A percentile compares a stretch with the other conserved stretches of the same genome.
Conservation (phyloP, 345 rosid species). For the Lepidium africanum region DNA sequence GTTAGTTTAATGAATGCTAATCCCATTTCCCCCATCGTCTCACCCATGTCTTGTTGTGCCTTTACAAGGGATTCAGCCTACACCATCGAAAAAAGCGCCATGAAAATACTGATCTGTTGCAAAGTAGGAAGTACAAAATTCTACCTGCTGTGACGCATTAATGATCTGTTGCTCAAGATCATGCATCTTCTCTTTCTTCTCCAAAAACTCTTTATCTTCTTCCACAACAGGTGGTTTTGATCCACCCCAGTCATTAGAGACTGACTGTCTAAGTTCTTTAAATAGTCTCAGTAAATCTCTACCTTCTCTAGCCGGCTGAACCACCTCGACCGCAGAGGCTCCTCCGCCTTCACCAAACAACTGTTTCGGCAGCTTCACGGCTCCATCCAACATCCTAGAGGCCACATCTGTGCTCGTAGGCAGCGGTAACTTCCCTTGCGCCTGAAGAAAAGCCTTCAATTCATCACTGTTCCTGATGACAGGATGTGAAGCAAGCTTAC, state of each 20-base stretch:
- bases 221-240: slow-evolving; percentile 70
- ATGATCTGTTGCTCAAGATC: slow-evolving; percentile 86
- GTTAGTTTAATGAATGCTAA: slow-evolving; percentile 82
- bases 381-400: slow-evolving; percentile 91
- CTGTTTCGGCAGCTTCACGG: slow-evolving; percentile 80
- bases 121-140: neutral
- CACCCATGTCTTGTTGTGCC: slow-evolving; percentile 97
- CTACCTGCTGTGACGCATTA: slow-evolving; percentile 90
- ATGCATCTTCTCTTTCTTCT: slow-evolving; percentile 70
- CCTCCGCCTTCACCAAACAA: slow-evolving; percentile 61
- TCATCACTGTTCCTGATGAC: slow-evolving; percentile 78
- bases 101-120: neutral
- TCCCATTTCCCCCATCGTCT: slow-evolving; percentile 90
- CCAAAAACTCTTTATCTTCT: slow-evolving; percentile 88
- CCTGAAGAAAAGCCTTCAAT: slow-evolving; percentile 69
- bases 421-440: slow-evolving; percentile 67
- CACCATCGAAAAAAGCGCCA: neutral
- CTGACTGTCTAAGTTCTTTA: slow-evolving; percentile 83
- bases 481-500: slow-evolving; percentile 63
- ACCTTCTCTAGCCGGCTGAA: slow-evolving; percentile 85
- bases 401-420: slow-evolving; percentile 70
- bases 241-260: slow-evolving; percentile 86
- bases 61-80: slow-evolving; percentile 93
- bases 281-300: slow-evolving; percentile 83
- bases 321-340: slow-evolving; percentile 50